Conservation (phyloP, 345 rosid species). For the Raphanus sativus region DNA sequence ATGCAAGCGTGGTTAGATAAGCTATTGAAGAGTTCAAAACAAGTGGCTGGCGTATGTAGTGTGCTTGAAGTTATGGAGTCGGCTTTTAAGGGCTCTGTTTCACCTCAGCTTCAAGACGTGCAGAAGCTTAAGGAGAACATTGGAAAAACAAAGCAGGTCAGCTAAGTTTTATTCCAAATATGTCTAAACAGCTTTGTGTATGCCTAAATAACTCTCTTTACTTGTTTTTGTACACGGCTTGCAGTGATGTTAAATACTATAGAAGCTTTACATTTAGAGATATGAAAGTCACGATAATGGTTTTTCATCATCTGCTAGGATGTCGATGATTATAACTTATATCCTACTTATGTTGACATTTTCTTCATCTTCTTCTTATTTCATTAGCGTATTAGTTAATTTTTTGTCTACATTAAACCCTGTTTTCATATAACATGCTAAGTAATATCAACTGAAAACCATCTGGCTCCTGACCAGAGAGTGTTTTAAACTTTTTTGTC, state of each 20-base stretch:
- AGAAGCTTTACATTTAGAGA: too few relatives aligned
- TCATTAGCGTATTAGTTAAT: background rate
- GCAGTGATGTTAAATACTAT: background rate
- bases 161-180: slow-evolving; percentile 3
- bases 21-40: slow-evolving; percentile 60
- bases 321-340: too few relatives aligned
- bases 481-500: background rate
- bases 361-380: too few relatives aligned
- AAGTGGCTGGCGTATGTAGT: slow-evolving; percentile 62
- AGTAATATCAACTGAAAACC: background rate
- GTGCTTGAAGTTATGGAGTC: slow-evolving; percentile 87
- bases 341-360: too few relatives aligned
- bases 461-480: slow-evolving; percentile 1
- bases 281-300: too few relatives aligned
- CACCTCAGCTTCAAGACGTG: slow-evolving; percentile 74
- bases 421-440: background rate
- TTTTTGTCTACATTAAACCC: background rate
- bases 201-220: slow-evolving; percentile 4
- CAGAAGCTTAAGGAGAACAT: slow-evolving; percentile 73
- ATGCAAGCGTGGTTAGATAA: slow-evolving; percentile 52
- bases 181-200: background rate
- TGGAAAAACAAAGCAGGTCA: slow-evolving; percentile 89
- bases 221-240: background rate
- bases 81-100: slow-evolving; percentile 73
- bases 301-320: too few relatives aligned